Evolutionary conservation across 768 basidiomycete genomes (phyloP).

Genomic region (Suillus variegatus): DNA sequence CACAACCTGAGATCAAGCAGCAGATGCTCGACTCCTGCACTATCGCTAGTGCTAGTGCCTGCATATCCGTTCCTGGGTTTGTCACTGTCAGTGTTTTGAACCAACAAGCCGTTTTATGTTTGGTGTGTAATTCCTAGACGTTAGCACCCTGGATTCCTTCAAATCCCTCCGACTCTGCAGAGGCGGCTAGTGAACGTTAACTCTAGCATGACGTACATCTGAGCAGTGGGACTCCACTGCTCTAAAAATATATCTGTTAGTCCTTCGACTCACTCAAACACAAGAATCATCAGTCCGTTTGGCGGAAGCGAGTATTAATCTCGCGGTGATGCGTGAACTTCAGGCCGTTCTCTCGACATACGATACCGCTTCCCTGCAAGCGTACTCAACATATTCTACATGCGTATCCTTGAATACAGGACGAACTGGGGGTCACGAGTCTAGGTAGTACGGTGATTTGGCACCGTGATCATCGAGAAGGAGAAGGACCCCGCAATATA

Average conservation of each 20-base stretch:
- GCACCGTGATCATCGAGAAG: not conserved
- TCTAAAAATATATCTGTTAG: too few species aligned
- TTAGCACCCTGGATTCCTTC: too few species aligned
- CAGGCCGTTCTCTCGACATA: not conserved
- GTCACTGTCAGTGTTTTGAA: slow-evolving; percentile 33
- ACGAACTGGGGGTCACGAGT: not conserved
- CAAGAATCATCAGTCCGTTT: not conserved
- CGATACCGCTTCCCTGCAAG: not conserved
- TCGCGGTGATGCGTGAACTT: not conserved
- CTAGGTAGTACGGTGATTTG: not conserved
- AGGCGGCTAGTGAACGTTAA: too few species aligned
- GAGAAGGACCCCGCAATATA: not conserved
- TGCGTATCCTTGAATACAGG: not conserved
- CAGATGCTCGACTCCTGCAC: too few species aligned
- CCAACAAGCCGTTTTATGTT: slow-evolving; percentile 32
- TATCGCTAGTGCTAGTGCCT: too few species aligned
- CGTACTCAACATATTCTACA: not conserved
- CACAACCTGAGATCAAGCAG: too few species aligned
- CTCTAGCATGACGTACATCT: not conserved
- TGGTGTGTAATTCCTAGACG: too few species aligned
- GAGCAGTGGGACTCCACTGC: not conserved
- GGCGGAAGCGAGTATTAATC: not conserved
- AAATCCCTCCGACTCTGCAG: too few species aligned
- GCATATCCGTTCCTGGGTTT: too few species aligned
- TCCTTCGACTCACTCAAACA: too few species aligned